These are phyloP conservation scores for Euphorbia pulcherrima DNA, from an alignment of 345 rosid species.

Conservation along the genomic window DNA sequence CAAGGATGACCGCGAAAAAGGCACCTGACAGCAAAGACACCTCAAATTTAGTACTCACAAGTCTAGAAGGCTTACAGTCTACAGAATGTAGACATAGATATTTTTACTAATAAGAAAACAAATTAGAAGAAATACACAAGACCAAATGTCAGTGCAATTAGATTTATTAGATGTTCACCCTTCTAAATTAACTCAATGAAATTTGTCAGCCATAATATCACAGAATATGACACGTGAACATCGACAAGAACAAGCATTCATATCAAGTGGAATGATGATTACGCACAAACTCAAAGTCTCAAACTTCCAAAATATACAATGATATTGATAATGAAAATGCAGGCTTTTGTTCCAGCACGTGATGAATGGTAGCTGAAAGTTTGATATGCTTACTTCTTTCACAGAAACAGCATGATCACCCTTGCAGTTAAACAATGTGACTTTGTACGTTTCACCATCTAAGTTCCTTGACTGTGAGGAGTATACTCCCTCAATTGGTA, in stretches of 20 bases:
- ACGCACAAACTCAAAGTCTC: background rate
- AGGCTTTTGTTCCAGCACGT: background rate
- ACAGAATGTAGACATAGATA: background rate
- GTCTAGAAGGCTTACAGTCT: background rate
- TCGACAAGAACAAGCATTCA: background rate
- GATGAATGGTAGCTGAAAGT: background rate
- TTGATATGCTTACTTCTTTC: conserved; percentile 55
- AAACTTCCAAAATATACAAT: background rate
- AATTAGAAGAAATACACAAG: conserved; percentile 3
- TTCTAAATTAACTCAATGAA: background rate
- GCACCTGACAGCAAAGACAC: conserved; percentile 45
- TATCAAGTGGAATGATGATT: background rate
- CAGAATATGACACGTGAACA: background rate
- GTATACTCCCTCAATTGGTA: conserved; percentile 66
- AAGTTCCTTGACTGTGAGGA: conserved; percentile 32
- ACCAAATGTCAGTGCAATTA: background rate
- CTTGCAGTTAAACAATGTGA: conserved; percentile 59
- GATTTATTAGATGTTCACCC: background rate
- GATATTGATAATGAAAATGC: background rate
- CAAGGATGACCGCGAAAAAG: conserved; percentile 73
- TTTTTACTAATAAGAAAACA: background rate
- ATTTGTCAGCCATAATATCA: background rate
- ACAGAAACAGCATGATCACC: conserved; percentile 81
- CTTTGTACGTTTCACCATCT: conserved; percentile 38
- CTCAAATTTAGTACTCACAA: conserved; percentile 6